Base-by-base conservation (phyloP, 1,284 basidiomycete genomes). In the Cutaneotrichosporon cavernicola region DNA sequence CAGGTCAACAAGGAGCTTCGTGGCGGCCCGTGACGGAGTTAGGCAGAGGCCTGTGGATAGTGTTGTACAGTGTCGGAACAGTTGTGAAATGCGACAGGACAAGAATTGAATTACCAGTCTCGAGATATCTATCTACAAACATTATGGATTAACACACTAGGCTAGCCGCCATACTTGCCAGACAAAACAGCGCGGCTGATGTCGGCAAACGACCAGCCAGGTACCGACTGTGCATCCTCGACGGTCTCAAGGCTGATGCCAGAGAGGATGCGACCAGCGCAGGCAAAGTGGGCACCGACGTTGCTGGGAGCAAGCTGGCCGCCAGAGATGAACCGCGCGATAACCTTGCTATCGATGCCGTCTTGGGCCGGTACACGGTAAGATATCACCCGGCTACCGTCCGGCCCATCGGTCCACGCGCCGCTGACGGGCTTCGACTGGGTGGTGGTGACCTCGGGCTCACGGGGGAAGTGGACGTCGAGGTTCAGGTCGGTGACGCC, bases 1-100 rank as follows among this genome's bases (percentile, higher is more conserved):
- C 87, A 90, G 63, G 88, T 91, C 49, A 85, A 85, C 60, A 78
- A 59, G 16, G 74, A 80, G 66, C 60, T 81, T 53, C 73, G 69
- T 21, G 74, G 74, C 10, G 72, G 71, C 32, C 22, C 43, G 30
- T 49, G 22, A 40, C 8, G 22, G 14, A 51, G 5, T 21, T 26
- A 5, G 21, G 46, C 46, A 7, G 3, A 3, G 43, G 18, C 14
- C 4, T 16, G 49, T 30, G 3, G 5, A 22, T 22, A 30, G 30
- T 31, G 30, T 53, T 53, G 51, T 34, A 53, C 30, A 31, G 31
- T 16, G 30, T 16, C 13, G 8, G 51, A 31, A n/a, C 5, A 53
- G 30, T 53, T 53, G 49, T 46, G 43, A 46, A 46, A 46, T 46
- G 43, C 43, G 34, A 36, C 43, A 51, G 30, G 49, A 31, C n/a